These are phyloP conservation scores for Cercospora canescens DNA, from an alignment of 2,329 filamentous ascomycete genomes.

Conservation along the genomic window DNA sequence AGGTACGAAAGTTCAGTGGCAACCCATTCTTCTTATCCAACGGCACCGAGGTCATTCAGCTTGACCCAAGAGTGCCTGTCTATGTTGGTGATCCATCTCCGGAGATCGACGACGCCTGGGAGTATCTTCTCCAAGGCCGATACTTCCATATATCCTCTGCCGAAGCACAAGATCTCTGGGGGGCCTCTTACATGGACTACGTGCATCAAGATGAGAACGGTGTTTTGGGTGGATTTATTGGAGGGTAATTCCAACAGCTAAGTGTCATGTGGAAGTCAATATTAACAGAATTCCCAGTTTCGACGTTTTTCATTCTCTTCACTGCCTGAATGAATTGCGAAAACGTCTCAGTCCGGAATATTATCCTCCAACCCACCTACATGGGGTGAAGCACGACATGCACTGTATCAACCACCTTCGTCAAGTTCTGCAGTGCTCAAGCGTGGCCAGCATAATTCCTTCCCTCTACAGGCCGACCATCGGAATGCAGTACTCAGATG, in stretches of 20 bases:
- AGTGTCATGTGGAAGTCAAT: too few species aligned
- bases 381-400: background rate
- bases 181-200: background rate
- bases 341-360: conserved; percentile 2
- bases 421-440: conserved; percentile 2
- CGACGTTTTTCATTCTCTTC: conserved; percentile 3
- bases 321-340: conserved; percentile 8
- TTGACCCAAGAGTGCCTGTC: background rate
- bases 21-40: conserved; percentile 1
- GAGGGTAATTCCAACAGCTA: background rate
- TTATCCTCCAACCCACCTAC: background rate
- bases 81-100: background rate
- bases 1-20: conserved; percentile 2
- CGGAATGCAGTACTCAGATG: conserved; percentile 1
- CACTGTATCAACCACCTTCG: conserved; percentile 8
- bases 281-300: background rate
- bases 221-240: background rate
- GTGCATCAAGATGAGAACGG: background rate
- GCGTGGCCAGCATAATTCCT: conserved; percentile 2
- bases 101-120: background rate
- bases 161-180: conserved; percentile 4
- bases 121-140: background rate
- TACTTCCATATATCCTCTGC: background rate
- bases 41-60: background rate
- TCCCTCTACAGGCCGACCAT: conserved; percentile 2